These are phyloP conservation scores for Sordariomycetes sp. DNA, from an alignment of 2,329 filamentous ascomycete genomes.

Conservation along the genomic window DNA sequence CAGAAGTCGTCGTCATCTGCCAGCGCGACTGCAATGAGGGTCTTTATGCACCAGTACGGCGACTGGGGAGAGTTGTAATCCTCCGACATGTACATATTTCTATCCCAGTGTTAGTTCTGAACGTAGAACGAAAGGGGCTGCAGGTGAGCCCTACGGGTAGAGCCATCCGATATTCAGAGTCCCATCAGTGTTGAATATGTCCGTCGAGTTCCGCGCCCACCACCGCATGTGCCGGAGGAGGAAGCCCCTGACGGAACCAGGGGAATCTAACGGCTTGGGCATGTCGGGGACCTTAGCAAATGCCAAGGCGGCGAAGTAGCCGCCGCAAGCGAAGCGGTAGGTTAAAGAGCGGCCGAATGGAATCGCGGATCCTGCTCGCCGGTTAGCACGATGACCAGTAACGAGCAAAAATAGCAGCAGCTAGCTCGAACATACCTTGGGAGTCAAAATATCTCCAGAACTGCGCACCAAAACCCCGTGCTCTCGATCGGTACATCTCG, in stretches of 20 bases:
- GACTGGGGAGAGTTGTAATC: conserved; percentile 49
- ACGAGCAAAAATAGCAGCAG: neutral
- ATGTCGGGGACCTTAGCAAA: conserved; percentile 27
- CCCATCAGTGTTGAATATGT: conserved; percentile 37
- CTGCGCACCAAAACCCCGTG: conserved; percentile 24
- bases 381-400: neutral
- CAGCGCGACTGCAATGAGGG: conserved; percentile 29
- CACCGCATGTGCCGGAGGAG: conserved; percentile 37
- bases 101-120: neutral
- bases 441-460: conserved; percentile 39
- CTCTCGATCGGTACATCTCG: conserved; percentile 23
- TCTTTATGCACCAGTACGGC: conserved; percentile 42
- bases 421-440: conserved; percentile 18
- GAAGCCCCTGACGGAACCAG: conserved; percentile 33
- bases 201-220: conserved; percentile 28
- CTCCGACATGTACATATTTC: conserved; percentile 43
- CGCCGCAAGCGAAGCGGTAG: conserved; percentile 38
- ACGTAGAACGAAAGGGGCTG: neutral
- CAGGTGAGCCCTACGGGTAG: conserved; percentile 14
- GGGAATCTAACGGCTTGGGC: conserved; percentile 21
- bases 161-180: conserved; percentile 33
- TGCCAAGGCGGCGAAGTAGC: conserved; percentile 33
- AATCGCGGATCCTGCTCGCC: conserved; percentile 30
- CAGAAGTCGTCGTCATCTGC: conserved; percentile 30
- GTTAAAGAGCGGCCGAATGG: conserved; percentile 40